phyloP scores from a whole-genome alignment of 441 rosid genomes.

The Monsonia emarginata region DNA sequence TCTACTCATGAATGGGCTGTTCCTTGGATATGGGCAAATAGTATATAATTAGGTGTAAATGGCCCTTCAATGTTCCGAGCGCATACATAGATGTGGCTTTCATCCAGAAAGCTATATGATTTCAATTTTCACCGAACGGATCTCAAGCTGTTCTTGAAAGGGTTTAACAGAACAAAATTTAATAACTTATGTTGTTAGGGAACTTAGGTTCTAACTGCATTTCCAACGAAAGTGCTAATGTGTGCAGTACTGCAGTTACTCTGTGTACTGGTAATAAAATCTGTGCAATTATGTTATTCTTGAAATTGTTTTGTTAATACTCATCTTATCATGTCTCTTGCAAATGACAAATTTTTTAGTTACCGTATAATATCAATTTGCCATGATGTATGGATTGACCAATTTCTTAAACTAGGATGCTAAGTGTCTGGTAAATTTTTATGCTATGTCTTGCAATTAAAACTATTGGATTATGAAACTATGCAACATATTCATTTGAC shows the following conservation, averaged over 20 bases:
- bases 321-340: no score
- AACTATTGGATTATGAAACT: background rate
- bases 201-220: background rate
- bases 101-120: background rate
- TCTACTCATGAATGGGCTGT: background rate
- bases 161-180: no score
- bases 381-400: background rate
- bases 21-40: background rate
- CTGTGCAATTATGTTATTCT: background rate
- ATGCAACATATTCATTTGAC: no score
- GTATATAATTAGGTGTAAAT: background rate
- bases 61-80: background rate
- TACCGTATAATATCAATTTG: background rate
- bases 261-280: background rate
- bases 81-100: background rate
- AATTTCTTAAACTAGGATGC: background rate
- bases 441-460: background rate
- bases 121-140: no score
- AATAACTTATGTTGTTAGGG: background rate
- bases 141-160: no score
- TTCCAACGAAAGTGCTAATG: background rate
- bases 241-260: no score
- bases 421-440: background rate
- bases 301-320: background rate
- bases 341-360: background rate